These are phyloP conservation scores for Corynespora cassiicola DNA, from an alignment of 2,329 filamentous ascomycete species.

Conservation along the genomic window DNA sequence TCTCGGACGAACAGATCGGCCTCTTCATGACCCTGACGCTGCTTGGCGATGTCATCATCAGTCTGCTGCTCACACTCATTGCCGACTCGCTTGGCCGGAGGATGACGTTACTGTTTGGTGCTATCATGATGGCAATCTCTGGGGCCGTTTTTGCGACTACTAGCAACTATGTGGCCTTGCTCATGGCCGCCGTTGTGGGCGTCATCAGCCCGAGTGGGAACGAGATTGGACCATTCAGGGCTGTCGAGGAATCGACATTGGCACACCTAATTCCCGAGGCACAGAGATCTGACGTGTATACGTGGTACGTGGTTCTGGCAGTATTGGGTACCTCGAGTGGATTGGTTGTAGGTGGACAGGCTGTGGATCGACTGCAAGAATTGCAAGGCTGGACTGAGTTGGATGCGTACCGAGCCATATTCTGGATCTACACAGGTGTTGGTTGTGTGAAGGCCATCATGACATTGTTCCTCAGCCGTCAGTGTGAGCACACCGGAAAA, in stretches of 20 bases:
- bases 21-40: constrained; percentile 50
- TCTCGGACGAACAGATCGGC: constrained; percentile 45
- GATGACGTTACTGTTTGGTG: constrained; percentile 40
- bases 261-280: constrained; percentile 40
- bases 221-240: constrained; percentile 50
- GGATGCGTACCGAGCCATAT: constrained; percentile 48
- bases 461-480: constrained; percentile 45
- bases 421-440: constrained; percentile 51
- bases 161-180: constrained; percentile 36
- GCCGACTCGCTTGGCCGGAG: constrained; percentile 45
- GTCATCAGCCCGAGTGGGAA: constrained; percentile 48
- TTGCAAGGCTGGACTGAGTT: constrained; percentile 43
- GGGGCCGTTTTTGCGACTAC: constrained; percentile 44
- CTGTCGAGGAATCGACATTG: constrained; percentile 47
- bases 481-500: constrained; percentile 42
- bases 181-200: constrained; percentile 44
- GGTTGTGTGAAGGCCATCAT: constrained; percentile 47
- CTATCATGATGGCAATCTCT: constrained; percentile 41
- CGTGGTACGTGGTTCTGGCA: constrained; percentile 49
- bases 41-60: constrained; percentile 45
- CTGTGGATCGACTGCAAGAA: constrained; percentile 40
- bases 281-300: constrained; percentile 44
- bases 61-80: constrained; percentile 44
- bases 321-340: constrained; percentile 44
- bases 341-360: constrained; percentile 42